These are phyloP conservation scores for Mangifera indica DNA, from an alignment of 345 rosid genomes.

Conservation along the genomic window DNA sequence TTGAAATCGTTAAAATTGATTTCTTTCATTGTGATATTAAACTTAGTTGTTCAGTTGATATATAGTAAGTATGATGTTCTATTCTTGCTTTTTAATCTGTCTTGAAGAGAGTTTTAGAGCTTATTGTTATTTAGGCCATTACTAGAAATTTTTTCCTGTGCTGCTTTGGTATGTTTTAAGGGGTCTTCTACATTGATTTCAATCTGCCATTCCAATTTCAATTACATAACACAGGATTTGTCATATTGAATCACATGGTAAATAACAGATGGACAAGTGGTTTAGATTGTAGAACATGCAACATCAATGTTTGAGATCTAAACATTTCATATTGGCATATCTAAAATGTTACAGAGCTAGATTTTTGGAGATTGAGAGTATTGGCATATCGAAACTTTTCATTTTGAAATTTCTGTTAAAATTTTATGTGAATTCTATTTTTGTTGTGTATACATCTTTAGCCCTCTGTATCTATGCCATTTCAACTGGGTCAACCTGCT, in stretches of 20 bases:
- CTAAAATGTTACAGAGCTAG: background rate
- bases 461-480: conserved; percentile 44
- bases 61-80: background rate
- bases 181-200: conserved; percentile 7
- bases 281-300: background rate
- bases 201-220: background rate
- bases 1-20: background rate
- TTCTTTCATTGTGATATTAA: conserved; percentile 5
- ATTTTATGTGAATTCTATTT: conserved; percentile 12
- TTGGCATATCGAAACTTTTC: no score
- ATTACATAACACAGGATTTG: background rate
- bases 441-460: conserved; percentile 24
- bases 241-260: background rate
- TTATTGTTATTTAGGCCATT: background rate
- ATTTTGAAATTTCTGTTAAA: background rate
- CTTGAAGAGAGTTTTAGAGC: background rate
- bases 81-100: background rate
- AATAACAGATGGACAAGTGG: background rate
- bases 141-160: background rate
- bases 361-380: background rate
- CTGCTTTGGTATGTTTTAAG: background rate
- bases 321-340: background rate
- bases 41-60: background rate
- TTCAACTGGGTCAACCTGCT: conserved; percentile 54
- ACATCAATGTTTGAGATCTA: background rate